Evolutionary conservation across 805 yeast genomes (phyloP).

Genomic region (Saccharomycopsis sp.): DNA sequence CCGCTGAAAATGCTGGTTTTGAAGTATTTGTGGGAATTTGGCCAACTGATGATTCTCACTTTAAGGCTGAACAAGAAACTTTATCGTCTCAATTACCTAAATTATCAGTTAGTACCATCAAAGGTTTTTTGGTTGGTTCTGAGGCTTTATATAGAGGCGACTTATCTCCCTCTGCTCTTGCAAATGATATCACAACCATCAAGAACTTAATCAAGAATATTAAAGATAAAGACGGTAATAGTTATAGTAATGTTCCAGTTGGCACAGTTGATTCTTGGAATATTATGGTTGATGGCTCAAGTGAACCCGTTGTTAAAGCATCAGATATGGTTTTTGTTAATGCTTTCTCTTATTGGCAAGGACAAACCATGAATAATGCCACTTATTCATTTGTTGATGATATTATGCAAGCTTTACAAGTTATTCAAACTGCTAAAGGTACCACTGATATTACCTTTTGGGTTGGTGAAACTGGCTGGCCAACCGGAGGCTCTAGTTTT

Average conservation of each 20-base stretch:
- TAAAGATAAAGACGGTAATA: constrained; percentile 70
- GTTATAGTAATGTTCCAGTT: constrained; percentile 62
- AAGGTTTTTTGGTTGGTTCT: constrained; percentile 83
- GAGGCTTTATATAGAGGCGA: constrained; percentile 93
- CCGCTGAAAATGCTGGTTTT: constrained; percentile 70
- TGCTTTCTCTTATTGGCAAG: constrained; percentile 99
- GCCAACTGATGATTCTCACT: constrained; percentile 85
- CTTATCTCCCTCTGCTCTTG: constrained; percentile 64
- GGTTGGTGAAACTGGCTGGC: constrained; percentile 99
- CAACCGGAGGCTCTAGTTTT: constrained; percentile 71
- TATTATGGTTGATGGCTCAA: constrained; percentile 69
- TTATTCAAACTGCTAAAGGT: constrained; percentile 79
- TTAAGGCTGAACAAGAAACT: constrained; percentile 62
- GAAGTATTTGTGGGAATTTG: constrained; percentile 77
- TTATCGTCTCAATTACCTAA: constrained; percentile 60
- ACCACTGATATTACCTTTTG: constrained; percentile 78
- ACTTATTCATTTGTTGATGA: constrained; percentile 92
- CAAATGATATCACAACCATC: constrained; percentile 52
- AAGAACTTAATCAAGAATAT: constrained; percentile 50
- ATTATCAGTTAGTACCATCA: constrained; percentile 57
- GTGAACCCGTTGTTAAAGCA: constrained; percentile 61
- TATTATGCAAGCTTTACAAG: constrained; percentile 93
- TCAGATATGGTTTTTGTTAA: constrained; percentile 85
- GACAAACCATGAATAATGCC: constrained; percentile 74
- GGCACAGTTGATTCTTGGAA: constrained; percentile 98